Evolutionary conservation across 371 early-diverging fungal genomes (phyloP).

Genomic region (Apophysomyces sp.): DNA sequence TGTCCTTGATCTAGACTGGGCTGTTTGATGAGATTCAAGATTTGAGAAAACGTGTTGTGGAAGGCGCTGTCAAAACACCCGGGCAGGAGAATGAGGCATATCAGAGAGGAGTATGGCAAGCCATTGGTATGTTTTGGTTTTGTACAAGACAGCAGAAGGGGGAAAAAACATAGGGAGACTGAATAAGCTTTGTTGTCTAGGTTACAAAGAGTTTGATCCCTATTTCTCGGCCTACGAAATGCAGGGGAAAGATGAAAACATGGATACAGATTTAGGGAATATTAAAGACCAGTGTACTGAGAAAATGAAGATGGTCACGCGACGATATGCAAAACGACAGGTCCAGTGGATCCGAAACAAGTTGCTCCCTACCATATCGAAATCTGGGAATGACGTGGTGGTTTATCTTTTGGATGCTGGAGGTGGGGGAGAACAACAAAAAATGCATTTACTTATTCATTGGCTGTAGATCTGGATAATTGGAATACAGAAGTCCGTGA

Average conservation of each 20-base stretch:
- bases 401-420: slow-evolving; percentile 82
- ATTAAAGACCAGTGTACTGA: slow-evolving; percentile 62
- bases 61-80: slow-evolving; percentile 43
- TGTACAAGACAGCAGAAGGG: no score
- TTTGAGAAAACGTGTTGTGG: slow-evolving; percentile 53
- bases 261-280: slow-evolving; percentile 32
- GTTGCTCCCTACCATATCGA: slow-evolving; percentile 55
- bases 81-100: slow-evolving; percentile 54
- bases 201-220: slow-evolving; percentile 82
- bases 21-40: slow-evolving; percentile 82
- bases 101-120: slow-evolving; percentile 80
- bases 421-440: slow-evolving; percentile 55
- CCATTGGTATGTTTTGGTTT: slow-evolving; percentile 70
- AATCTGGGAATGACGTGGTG: slow-evolving; percentile 28
- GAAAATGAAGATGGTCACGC: slow-evolving; percentile 82
- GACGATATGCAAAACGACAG: slow-evolving; percentile 89
- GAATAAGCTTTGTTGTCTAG: slow-evolving; percentile 28
- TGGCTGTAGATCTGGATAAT: slow-evolving; percentile 39
- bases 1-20: slow-evolving; percentile 50
- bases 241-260: slow-evolving; percentile 7
- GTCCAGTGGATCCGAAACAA: slow-evolving; percentile 90
- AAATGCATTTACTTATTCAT: not conserved
- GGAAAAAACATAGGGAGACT: not conserved
- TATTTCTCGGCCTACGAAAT: slow-evolving; percentile 60
- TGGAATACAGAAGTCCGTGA: slow-evolving; percentile 60